These are phyloP conservation scores for Geopyxis carbonaria DNA, from an alignment of 495 filamentous ascomycete genomes.

Conservation along the genomic window DNA sequence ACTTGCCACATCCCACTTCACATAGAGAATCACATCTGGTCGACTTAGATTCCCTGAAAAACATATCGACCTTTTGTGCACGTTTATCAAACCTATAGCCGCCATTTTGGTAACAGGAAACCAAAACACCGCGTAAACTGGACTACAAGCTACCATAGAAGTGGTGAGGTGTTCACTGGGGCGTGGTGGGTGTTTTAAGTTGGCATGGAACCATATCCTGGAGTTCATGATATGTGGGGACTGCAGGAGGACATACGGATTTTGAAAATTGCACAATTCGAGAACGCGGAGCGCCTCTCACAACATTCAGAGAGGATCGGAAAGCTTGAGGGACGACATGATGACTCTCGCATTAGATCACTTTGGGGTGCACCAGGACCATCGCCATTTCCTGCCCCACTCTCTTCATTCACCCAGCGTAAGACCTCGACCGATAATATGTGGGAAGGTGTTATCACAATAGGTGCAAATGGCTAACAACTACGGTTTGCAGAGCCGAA, in stretches of 20 bases:
- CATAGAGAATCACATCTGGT: too few species aligned
- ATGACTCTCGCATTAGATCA: constrained; percentile 48
- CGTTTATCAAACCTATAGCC: too few species aligned
- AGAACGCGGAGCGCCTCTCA: constrained; percentile 40
- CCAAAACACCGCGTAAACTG: too few species aligned
- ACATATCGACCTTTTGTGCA: too few species aligned
- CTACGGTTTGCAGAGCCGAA: constrained; percentile 40
- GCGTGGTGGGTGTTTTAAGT: too few species aligned
- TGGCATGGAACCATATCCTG: constrained; percentile 5
- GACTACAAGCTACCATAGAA: too few species aligned
- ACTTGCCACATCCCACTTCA: too few species aligned
- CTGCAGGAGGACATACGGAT: constrained; percentile 51
- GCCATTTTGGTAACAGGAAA: too few species aligned
- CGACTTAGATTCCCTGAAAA: too few species aligned
- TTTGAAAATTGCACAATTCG: constrained; percentile 44
- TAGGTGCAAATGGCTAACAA: neutral
- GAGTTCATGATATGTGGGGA: constrained; percentile 43
- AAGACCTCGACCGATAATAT: constrained; percentile 8
- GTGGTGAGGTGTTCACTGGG: too few species aligned
- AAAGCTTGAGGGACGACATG: constrained; percentile 47
- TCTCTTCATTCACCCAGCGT: constrained; percentile 23
- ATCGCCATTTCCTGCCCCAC: constrained; percentile 47
- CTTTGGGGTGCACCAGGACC: constrained; percentile 52
- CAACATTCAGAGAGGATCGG: constrained; percentile 32
- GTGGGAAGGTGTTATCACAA: neutral